Conservation (phyloP, 352 stramenopile genomes). For the Phytophthora megakarya region DNA sequence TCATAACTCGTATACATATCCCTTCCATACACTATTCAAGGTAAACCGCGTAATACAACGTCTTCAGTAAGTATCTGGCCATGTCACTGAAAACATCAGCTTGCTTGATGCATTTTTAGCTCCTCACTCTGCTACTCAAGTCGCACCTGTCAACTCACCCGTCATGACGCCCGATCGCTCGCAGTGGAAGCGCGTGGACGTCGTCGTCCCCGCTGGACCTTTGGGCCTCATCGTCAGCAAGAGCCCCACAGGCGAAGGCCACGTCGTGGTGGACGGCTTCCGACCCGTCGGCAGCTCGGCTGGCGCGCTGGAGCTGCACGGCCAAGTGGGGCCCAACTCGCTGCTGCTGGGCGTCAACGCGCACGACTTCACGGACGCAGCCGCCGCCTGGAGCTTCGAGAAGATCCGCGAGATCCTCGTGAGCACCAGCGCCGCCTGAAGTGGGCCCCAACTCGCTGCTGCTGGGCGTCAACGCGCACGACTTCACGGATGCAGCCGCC, state of each 20-base stretch:
- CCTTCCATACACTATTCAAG: no score
- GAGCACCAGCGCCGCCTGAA: no score
- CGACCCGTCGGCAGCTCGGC: conserved; percentile 52
- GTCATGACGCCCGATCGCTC: conserved; percentile 29
- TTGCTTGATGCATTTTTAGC: no score
- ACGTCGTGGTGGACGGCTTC: conserved; percentile 82
- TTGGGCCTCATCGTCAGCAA: conserved; percentile 84
- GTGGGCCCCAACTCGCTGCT: conserved; percentile 52
- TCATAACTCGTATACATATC: no score
- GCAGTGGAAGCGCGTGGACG: conserved; percentile 57
- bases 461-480: conserved; percentile 72
- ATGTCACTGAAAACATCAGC: no score
- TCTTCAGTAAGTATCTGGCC: no score
- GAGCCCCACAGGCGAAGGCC: conserved; percentile 33
- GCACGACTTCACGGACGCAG: conserved; percentile 59
- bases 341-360: conserved; percentile 75
- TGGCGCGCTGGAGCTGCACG: conserved; percentile 53
- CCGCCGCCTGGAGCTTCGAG: conserved; percentile 53
- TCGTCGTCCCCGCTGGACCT: conserved; percentile 66
- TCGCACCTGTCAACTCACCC: neutral
- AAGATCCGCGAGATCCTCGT: conserved; percentile 77
- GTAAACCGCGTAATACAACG: no score
- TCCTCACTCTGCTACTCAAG: neutral
- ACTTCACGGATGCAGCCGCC: conserved; percentile 49
- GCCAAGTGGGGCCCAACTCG: conserved; percentile 43